phyloP scores from a whole-genome alignment of 257 asterid genomes.

The Fraxinus quadrangulata region DNA sequence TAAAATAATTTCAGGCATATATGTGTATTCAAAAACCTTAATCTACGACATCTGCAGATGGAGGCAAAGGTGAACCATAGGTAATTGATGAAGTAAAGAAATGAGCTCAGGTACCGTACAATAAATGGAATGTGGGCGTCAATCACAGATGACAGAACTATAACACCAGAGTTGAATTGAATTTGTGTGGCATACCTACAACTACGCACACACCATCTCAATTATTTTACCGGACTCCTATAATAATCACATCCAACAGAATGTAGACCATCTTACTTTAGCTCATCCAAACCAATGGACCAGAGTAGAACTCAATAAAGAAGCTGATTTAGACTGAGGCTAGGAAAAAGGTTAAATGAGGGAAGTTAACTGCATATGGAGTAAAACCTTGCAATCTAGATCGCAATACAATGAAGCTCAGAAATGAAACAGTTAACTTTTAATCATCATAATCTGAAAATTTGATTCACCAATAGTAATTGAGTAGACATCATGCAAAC shows the following conservation, averaged over 20 bases:
- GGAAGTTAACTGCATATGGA: not conserved
- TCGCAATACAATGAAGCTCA: not conserved
- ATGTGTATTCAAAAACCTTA: not conserved
- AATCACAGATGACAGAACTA: not conserved
- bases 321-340: not conserved
- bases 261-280: not conserved
- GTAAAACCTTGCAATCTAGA: not conserved
- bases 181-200: not conserved
- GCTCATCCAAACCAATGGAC: not conserved
- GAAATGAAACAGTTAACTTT: not conserved
- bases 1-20: not conserved
- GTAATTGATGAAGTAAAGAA: not conserved
- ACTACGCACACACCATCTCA: not conserved
- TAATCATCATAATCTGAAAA: no score
- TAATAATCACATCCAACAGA: not conserved
- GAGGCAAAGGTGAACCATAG: not conserved
- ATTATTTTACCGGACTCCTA: not conserved
- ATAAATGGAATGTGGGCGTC: not conserved
- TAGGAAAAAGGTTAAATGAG: not conserved
- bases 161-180: not conserved
- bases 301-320: not conserved
- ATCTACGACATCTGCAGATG: not conserved
- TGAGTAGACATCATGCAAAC: not conserved
- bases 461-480: not conserved
- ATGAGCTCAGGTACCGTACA: not conserved